These are phyloP conservation scores for Cladophialophora chaetospira DNA, from an alignment of 2,329 filamentous ascomycete species.

Conservation along the genomic window DNA sequence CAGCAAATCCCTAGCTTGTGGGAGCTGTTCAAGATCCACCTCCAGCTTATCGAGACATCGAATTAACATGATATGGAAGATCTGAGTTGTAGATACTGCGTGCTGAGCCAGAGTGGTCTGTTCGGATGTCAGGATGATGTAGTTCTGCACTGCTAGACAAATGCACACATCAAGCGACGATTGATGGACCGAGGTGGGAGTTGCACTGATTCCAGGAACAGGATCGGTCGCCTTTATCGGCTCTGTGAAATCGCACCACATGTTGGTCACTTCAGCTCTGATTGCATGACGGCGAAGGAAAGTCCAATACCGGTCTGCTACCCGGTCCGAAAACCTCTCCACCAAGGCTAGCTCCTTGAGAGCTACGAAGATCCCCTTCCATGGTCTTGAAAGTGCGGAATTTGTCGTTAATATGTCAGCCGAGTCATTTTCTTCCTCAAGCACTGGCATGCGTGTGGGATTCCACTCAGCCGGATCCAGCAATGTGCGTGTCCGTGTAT, in stretches of 20 bases:
- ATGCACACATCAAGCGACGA: conserved; percentile 11
- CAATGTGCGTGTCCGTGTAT: conserved; percentile 1
- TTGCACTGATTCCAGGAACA: not conserved
- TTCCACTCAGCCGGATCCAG: conserved; percentile 5
- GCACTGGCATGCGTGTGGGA: not conserved
- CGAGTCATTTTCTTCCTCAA: not conserved
- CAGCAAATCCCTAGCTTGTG: conserved; percentile 1
- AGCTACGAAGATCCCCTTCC: not conserved
- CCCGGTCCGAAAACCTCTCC: not conserved
- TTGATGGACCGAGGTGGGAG: conserved; percentile 5
- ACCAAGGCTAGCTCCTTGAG: conserved; percentile 1
- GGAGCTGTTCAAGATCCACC: conserved; percentile 5
- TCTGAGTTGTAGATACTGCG: conserved; percentile 2
- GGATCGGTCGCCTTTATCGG: not conserved
- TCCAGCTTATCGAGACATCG: conserved; percentile 8
- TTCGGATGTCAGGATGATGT: not conserved
- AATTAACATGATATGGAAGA: conserved; percentile 13
- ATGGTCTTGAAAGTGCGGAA: not conserved
- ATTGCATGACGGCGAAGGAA: conserved; percentile 6
- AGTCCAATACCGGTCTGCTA: not conserved
- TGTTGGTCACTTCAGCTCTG: not conserved
- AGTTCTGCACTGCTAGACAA: conserved; percentile 4
- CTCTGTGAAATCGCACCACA: conserved; percentile 13
- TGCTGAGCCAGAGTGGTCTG: not conserved
- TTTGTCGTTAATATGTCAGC: not conserved